These are phyloP conservation scores for Ailanthus altissimus DNA, from an alignment of 345 rosid species.

Conservation along the genomic window DNA sequence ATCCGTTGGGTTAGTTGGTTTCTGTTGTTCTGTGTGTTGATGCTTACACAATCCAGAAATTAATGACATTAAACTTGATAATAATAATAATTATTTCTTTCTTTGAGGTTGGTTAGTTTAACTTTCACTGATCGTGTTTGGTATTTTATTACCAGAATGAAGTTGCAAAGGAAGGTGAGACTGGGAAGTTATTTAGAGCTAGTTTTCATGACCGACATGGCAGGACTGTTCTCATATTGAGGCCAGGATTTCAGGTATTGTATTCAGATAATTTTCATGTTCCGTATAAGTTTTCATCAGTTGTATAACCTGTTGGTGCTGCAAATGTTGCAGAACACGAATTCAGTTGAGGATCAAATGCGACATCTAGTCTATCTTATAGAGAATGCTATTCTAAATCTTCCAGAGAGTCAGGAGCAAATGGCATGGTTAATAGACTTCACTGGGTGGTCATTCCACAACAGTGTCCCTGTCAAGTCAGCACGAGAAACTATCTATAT, in stretches of 20 bases:
- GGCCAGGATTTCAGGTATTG: conserved; percentile 86
- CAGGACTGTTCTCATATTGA: conserved; percentile 79
- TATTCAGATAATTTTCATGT: background rate
- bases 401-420: conserved; percentile 89
- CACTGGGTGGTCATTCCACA: conserved; percentile 77
- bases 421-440: conserved; percentile 96
- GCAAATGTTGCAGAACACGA: conserved; percentile 66
- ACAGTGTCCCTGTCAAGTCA: conserved; percentile 68
- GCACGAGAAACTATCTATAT: conserved; percentile 76
- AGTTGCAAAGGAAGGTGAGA: conserved; percentile 85
- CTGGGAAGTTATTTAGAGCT: conserved; percentile 87
- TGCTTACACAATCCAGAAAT: background rate
- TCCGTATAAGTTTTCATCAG: background rate
- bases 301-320: conserved; percentile 5
- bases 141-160: conserved; percentile 49
- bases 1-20: conserved; percentile 68
- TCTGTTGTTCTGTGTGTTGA: background rate
- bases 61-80: background rate
- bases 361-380: conserved; percentile 84
- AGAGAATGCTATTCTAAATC: conserved; percentile 88
- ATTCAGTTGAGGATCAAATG: conserved; percentile 60
- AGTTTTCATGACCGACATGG: conserved; percentile 82
- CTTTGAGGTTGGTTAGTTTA: conserved; percentile 5
- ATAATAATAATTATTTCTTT: background rate
- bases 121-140: conserved; percentile 5